A percentile compares a stretch with the other conserved stretches of the same genome.
Conservation (phyloP, 371 early-diverging fungal genomes). For the Mucor sp. region DNA sequence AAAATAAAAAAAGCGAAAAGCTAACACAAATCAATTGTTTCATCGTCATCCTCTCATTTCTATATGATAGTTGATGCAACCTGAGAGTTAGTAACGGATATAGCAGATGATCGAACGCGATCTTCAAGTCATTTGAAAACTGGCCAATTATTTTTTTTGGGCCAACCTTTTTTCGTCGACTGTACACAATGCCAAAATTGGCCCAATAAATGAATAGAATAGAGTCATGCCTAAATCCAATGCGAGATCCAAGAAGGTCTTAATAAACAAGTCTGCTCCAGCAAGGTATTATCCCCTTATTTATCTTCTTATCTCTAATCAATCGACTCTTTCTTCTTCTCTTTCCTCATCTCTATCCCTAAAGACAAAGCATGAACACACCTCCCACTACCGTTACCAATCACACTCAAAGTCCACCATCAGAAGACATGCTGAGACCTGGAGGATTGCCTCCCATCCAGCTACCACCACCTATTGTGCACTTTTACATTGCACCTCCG, state of each 20-base stretch:
- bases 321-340: slow-evolving; percentile 5
- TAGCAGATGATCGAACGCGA: too few relatives aligned
- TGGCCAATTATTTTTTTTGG: too few relatives aligned
- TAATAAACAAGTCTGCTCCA: not conserved
- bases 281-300: too few relatives aligned
- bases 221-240: slow-evolving; percentile 7
- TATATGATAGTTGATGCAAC: too few relatives aligned
- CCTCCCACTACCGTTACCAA: not conserved
- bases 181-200: not conserved
- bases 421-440: not conserved
- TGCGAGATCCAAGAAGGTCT: not conserved
- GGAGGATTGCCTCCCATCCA: slow-evolving; percentile 16
- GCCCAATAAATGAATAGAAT: slow-evolving; percentile 12
- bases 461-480: slow-evolving; percentile 16
- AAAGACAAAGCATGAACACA: not conserved
- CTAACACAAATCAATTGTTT: too few relatives aligned
- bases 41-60: too few relatives aligned
- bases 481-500: slow-evolving; percentile 10
- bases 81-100: too few relatives aligned
- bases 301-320: slow-evolving; percentile 1
- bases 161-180: too few relatives aligned
- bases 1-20: too few relatives aligned
- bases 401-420: not conserved
- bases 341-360: not conserved
- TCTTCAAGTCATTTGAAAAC: too few relatives aligned